These are phyloP conservation scores for Phanerodontia chrysosporium DNA, from an alignment of 768 basidiomycete species.

Conservation along the genomic window DNA sequence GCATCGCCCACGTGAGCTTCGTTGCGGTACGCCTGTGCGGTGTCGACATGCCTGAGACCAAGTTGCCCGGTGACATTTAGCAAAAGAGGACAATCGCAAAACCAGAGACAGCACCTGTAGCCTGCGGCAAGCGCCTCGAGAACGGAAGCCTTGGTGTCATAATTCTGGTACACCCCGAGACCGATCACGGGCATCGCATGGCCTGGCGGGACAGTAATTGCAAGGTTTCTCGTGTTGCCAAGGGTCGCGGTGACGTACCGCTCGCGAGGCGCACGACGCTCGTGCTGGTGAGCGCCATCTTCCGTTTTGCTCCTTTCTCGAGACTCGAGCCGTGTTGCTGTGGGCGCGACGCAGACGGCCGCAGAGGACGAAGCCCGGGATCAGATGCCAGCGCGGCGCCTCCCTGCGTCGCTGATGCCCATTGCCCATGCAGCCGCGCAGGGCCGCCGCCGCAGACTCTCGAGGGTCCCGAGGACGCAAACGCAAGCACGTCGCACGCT, in stretches of 20 bases:
- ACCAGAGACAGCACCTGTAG: conserved; percentile 40
- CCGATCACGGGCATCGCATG: conserved; percentile 62
- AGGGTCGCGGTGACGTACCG: conserved; percentile 20
- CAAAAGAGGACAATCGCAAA: too few species aligned
- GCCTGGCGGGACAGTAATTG: conserved; percentile 22
- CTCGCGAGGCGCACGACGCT: conserved; percentile 15
- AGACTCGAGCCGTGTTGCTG: too few species aligned
- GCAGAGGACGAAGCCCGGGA: too few species aligned
- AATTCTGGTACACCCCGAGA: conserved; percentile 71
- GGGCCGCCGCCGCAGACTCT: too few species aligned
- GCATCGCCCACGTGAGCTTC: conserved; percentile 64
- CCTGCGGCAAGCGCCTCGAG: conserved; percentile 61
- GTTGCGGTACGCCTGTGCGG: conserved; percentile 68
- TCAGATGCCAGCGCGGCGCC: too few species aligned
- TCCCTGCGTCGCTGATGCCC: too few species aligned
- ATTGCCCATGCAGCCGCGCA: too few species aligned
- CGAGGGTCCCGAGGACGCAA: too few species aligned
- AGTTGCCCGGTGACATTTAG: too few species aligned
- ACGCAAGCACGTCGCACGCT: too few species aligned
- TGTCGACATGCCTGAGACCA: conserved; percentile 63
- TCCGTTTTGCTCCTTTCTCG: too few species aligned
- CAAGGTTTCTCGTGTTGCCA: not conserved
- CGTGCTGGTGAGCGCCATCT: not conserved
- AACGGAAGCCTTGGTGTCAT: conserved; percentile 49
- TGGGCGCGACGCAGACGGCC: too few species aligned